Evolutionary conservation across 2,329 filamentous ascomycete genomes (phyloP).

Genomic region (Talaromyces sp.): DNA sequence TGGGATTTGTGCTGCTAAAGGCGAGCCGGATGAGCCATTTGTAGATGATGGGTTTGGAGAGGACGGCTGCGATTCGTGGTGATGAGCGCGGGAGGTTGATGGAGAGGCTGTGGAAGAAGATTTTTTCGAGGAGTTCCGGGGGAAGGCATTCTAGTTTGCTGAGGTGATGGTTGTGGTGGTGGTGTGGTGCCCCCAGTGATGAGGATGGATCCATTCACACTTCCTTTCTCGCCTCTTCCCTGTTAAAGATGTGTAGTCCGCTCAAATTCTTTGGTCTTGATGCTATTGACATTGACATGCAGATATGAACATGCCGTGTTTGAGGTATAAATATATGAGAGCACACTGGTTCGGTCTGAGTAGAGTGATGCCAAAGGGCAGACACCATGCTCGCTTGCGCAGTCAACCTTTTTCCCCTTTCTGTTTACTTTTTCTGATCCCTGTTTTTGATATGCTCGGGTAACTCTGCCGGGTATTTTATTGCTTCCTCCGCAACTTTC

Average conservation of each 20-base stretch:
- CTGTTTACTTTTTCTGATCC: not conserved
- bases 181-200: not conserved
- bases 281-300: not conserved
- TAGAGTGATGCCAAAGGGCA: slow-evolving; percentile 2
- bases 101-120: slow-evolving; percentile 51
- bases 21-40: slow-evolving; percentile 43
- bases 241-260: not conserved
- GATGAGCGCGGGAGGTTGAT: slow-evolving; percentile 47
- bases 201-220: not conserved
- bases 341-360: not conserved
- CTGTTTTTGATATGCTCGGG: not conserved
- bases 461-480: not conserved
- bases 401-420: not conserved
- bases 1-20: slow-evolving; percentile 39
- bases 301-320: slow-evolving; percentile 2
- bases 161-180: not conserved
- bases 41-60: slow-evolving; percentile 42
- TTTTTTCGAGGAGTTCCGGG: slow-evolving; percentile 48
- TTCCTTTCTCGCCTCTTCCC: not conserved
- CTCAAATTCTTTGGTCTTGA: not conserved
- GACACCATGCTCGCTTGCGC: slow-evolving; percentile 11
- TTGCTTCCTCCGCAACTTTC: not conserved
- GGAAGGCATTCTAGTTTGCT: slow-evolving; percentile 43
- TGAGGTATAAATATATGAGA: not conserved
- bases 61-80: slow-evolving; percentile 34